Conservation (phyloP, 1,139 yeast genomes). For the Diutina neorugosa region DNA sequence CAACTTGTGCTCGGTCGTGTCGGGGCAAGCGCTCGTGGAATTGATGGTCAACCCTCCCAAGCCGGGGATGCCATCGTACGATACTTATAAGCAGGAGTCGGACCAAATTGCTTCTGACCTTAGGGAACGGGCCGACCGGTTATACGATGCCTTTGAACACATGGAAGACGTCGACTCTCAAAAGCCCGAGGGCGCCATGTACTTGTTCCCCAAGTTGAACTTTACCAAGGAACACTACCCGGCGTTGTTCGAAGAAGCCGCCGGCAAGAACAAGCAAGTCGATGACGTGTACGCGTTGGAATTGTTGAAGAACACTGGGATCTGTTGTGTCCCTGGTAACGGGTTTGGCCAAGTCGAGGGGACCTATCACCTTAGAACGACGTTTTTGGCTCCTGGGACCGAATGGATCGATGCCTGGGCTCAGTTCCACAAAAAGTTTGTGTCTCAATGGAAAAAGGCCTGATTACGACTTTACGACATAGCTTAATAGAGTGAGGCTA, state of each 20-base stretch:
- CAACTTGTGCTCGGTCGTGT: constrained; percentile 73
- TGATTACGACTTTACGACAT: neutral
- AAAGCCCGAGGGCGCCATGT: constrained; percentile 95
- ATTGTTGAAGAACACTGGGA: constrained; percentile 80
- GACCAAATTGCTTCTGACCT: constrained; percentile 48
- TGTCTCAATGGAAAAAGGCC: constrained; percentile 32
- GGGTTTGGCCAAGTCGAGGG: constrained; percentile 91
- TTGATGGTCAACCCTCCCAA: constrained; percentile 88
- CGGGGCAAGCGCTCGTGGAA: constrained; percentile 89
- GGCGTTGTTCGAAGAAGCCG: constrained; percentile 49
- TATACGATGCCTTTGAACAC: constrained; percentile 57
- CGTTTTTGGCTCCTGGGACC: constrained; percentile 89
- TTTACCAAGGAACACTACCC: constrained; percentile 36
- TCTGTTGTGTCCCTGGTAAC: constrained; percentile 93
- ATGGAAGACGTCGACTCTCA: constrained; percentile 81
- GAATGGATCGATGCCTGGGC: constrained; percentile 78
- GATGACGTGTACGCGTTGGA: constrained; percentile 86
- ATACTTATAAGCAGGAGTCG: constrained; percentile 51
- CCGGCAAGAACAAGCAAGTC: constrained; percentile 39
- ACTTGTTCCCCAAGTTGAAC: constrained; percentile 71
- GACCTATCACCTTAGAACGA: constrained; percentile 86
- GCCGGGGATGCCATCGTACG: constrained; percentile 66
- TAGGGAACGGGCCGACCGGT: constrained; percentile 44
- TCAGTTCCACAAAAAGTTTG: constrained; percentile 62
- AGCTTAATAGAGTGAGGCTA: neutral